Evolutionary conservation across 352 stramenopile genomes (phyloP).

Genomic region (Phytophthora pluvialis): DNA sequence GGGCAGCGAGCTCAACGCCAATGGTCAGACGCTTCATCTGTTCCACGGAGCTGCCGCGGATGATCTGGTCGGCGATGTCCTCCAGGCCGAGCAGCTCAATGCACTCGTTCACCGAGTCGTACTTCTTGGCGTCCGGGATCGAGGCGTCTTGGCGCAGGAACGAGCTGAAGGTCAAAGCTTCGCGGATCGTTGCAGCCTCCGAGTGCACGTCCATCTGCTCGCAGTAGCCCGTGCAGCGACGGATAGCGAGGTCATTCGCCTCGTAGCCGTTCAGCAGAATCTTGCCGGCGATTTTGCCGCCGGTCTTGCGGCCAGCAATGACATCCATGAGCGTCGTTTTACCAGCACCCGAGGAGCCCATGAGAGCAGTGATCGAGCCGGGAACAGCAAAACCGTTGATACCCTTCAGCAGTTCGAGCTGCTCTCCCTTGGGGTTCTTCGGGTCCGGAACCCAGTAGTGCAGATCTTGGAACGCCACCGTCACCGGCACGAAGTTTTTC

Average conservation of each 20-base stretch:
- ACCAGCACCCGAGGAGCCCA: conserved; percentile 52
- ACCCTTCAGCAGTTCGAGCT: conserved; percentile 41
- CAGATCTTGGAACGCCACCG: conserved; percentile 44
- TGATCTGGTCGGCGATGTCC: conserved; percentile 11
- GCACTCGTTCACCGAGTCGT: conserved; percentile 19
- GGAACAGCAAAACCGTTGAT: conserved; percentile 44
- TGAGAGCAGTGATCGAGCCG: conserved; percentile 53
- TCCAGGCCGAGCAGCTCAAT: conserved; percentile 7
- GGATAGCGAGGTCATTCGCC: conserved; percentile 34
- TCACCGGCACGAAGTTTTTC: conserved; percentile 42
- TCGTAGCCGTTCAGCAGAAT: conserved; percentile 39
- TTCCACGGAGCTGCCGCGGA: conserved; percentile 18
- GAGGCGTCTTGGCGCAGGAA: conserved; percentile 8
- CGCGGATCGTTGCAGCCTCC: conserved; percentile 18
- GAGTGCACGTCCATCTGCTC: conserved; percentile 34
- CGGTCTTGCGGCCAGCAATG: conserved; percentile 80
- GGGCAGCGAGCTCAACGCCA: conserved; percentile 4
- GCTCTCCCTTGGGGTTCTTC: conserved; percentile 27
- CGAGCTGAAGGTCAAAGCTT: conserved; percentile 16
- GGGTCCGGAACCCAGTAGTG: conserved; percentile 30
- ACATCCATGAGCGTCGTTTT: conserved; percentile 81
- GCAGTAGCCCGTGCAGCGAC: conserved; percentile 28
- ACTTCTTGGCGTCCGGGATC: conserved; percentile 12
- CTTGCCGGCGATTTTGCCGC: conserved; percentile 74
- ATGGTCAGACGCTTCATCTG: conserved; percentile 9